These are phyloP conservation scores for Dittrichia graveolens DNA, from an alignment of 129 eudicot genomes.

Conservation along the genomic window DNA sequence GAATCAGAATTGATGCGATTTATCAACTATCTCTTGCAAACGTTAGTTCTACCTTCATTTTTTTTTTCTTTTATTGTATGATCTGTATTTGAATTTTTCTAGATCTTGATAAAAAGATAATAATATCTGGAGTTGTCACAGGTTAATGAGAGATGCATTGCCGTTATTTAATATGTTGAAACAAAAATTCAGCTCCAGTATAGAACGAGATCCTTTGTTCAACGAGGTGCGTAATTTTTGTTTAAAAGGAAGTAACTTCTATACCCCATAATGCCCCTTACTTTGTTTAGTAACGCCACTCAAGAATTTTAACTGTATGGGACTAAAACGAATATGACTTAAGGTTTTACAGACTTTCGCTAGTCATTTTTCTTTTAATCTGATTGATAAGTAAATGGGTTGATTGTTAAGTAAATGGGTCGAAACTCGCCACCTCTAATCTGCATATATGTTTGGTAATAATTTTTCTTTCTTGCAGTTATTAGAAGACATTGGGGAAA, in stretches of 20 bases:
- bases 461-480: conserved; percentile 40
- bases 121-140: conserved; percentile 34
- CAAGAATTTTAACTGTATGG: neutral
- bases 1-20: conserved; percentile 73
- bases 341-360: neutral
- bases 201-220: conserved; percentile 75
- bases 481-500: conserved; percentile 78
- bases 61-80: neutral
- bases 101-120: neutral
- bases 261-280: neutral
- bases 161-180: conserved; percentile 85
- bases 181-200: conserved; percentile 71
- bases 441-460: no score
- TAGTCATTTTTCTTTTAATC: no score
- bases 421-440: no score
- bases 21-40: conserved; percentile 65
- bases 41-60: conserved; percentile 52
- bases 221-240: conserved; percentile 58
- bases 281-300: neutral
- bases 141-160: conserved; percentile 94
- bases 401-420: no score
- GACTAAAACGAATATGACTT: neutral
- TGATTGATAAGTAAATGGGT: no score
- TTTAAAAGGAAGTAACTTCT: neutral
- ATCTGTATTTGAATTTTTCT: neutral